phyloP scores from a whole-genome alignment of 208 protist species.

The Leishmania guyanensis region DNA sequence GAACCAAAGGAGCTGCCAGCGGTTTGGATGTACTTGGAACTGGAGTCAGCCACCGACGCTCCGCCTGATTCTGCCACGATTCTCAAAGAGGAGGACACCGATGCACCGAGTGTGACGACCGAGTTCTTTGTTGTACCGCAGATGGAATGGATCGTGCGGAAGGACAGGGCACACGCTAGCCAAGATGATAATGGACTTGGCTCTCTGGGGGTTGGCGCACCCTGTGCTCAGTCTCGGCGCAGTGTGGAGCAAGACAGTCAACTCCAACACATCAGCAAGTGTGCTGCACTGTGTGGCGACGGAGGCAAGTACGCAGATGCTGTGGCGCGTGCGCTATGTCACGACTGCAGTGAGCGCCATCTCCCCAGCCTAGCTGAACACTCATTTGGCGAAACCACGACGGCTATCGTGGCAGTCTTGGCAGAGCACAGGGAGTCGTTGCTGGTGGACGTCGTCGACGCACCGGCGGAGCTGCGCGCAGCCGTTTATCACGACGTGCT shows the following conservation, averaged over 20 bases:
- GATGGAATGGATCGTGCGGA: slow-evolving; percentile 29
- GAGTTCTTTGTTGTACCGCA: slow-evolving; percentile 62
- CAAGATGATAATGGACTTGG: background rate
- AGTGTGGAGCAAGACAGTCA: background rate
- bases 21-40: slow-evolving; percentile 79
- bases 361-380: too few relatives aligned
- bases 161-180: background rate
- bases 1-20: slow-evolving; percentile 41
- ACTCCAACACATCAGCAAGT: background rate
- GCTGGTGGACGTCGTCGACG: slow-evolving; percentile 34
- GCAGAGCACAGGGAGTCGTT: slow-evolving; percentile 34
- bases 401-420: slow-evolving; percentile 43
- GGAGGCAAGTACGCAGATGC: background rate
- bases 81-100: background rate
- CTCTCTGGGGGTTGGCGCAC: background rate
- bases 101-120: background rate
- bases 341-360: background rate
- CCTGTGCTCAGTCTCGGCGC: background rate
- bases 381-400: background rate
- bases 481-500: slow-evolving; percentile 52
- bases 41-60: slow-evolving; percentile 26
- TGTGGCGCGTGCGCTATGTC: background rate
- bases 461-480: slow-evolving; percentile 51
- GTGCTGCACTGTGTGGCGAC: background rate
- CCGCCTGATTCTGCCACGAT: background rate